Evolutionary conservation across 1,284 basidiomycete species (phyloP), one percentile per base, ranked within the genome.

Genomic region (Rhodotorula mucilaginosa): DNA sequence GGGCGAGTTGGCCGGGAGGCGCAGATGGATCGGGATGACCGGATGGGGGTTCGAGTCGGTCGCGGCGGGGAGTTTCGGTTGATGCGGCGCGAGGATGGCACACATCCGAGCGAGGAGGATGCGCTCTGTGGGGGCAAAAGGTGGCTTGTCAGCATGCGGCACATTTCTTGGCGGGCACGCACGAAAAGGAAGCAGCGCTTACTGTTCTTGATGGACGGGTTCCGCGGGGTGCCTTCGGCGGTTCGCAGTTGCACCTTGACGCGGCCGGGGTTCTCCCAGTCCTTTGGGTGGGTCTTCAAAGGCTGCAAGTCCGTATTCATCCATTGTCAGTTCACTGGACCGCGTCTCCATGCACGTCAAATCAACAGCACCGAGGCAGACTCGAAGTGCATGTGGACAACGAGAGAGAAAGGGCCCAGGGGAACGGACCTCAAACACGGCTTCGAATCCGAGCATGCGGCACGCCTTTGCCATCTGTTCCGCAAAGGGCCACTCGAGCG

Each of bases 401-500:
- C 6, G 46, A 48, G 15, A 8, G 48, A 29, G 3, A 15, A 12
- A 26, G 39, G 49, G 15, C 7, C 10, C 19, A 26, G 21, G 31
- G 15, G 15, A 60, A 44, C 72, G 86, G 18, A 84, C 83, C 81
- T 84, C 78, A 34, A 72, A 74, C 4, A 94, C 85, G 10, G 89
- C 88, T 18, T 88, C 87, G 4, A 97, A 84, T 4, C 92, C 89
- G 15, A 98, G 83, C 19, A 87, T 83, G 75, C 84, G 86, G 46
- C 90, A 89, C 2, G 92, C 93, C 72, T 93, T 89, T 8, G 92
- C 90, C 68, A 98, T 93, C 80, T 93, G 90, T 74, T 91, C 89
- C 81, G 91, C 93, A 68, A 94, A 86, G 7, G 96, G 95, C 90
- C 91, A 97, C 88, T 93, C 94, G n/a, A 96, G 81, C 71, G 90